A percentile compares a stretch with the other conserved stretches of the same genome.
Conservation (phyloP, 2,329 filamentous ascomycete genomes). For the Botrytis elliptica region DNA sequence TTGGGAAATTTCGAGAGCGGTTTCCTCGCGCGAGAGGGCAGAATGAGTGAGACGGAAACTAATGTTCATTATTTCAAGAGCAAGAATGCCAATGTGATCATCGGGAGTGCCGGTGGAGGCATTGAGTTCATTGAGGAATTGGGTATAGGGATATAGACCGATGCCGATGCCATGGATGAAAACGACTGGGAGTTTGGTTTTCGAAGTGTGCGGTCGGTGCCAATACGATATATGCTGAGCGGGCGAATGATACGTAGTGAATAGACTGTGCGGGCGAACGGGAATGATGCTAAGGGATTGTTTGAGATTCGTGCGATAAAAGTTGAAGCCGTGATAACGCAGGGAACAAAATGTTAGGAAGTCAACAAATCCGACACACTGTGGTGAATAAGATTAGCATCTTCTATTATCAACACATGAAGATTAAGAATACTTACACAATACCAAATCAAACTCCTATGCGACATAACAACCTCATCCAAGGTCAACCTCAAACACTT, state of each 20-base stretch:
- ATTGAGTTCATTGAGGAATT: constrained; percentile 54
- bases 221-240: constrained; percentile 55
- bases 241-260: constrained; percentile 47
- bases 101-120: constrained; percentile 40
- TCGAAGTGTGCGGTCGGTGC: constrained; percentile 59
- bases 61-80: constrained; percentile 58
- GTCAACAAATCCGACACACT: constrained; percentile 41
- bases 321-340: constrained; percentile 47
- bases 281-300: constrained; percentile 53
- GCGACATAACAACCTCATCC: constrained; percentile 56
- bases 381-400: constrained; percentile 10
- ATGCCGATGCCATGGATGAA: constrained; percentile 65
- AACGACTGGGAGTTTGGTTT: constrained; percentile 54
- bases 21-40: constrained; percentile 48
- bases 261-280: constrained; percentile 49
- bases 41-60: constrained; percentile 55
- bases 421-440: constrained; percentile 42
- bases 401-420: background rate
- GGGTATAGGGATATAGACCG: constrained; percentile 56
- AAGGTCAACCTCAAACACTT: constrained; percentile 56
- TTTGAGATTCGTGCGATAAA: constrained; percentile 46
- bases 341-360: constrained; percentile 41
- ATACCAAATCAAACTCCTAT: constrained; percentile 58
- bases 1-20: constrained; percentile 51
- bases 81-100: constrained; percentile 56